These are phyloP conservation scores for Ascochyta koolunga DNA, from an alignment of 2,329 filamentous ascomycete genomes.

Conservation along the genomic window DNA sequence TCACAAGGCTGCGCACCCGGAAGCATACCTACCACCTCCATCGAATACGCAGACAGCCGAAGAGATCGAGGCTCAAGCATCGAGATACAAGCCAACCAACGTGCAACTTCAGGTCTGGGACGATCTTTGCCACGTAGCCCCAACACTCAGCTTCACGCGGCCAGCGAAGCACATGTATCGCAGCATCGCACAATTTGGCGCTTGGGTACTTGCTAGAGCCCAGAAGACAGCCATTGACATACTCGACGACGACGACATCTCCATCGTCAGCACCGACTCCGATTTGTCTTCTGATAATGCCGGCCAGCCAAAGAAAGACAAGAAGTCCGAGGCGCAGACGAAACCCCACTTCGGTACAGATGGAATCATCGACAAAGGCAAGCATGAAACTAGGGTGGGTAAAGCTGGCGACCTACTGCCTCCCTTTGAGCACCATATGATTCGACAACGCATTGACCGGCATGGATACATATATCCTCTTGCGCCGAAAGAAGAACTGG, in stretches of 20 bases:
- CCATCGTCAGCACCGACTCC: conserved; percentile 69
- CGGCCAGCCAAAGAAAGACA: conserved; percentile 31
- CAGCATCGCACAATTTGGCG: conserved; percentile 88
- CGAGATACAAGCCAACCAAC: conserved; percentile 80
- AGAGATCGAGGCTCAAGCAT: conserved; percentile 66
- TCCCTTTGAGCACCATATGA: conserved; percentile 83
- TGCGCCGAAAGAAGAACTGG: conserved; percentile 66
- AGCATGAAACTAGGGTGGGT: conserved; percentile 61
- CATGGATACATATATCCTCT: conserved; percentile 77
- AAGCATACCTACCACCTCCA: conserved; percentile 69
- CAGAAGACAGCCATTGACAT: conserved; percentile 83
- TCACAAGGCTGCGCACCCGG: conserved; percentile 89
- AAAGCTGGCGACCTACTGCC: conserved; percentile 85
- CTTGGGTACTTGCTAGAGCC: conserved; percentile 85
- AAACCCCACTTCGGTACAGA: conserved; percentile 26
- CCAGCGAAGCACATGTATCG: conserved; percentile 97
- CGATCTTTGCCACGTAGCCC: conserved; percentile 88
- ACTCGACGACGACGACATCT: conserved; percentile 76
- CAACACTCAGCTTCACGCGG: conserved; percentile 93
- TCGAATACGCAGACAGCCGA: conserved; percentile 56
- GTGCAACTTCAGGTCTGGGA: conserved; percentile 98
- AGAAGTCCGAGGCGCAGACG: conserved; percentile 28
- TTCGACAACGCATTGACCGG: conserved; percentile 82
- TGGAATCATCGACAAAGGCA: conserved; percentile 20
- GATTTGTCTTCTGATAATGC: conserved; percentile 22